Conservation (phyloP, 2,329 filamentous ascomycete genomes). For the Colletotrichum plurivorum region DNA sequence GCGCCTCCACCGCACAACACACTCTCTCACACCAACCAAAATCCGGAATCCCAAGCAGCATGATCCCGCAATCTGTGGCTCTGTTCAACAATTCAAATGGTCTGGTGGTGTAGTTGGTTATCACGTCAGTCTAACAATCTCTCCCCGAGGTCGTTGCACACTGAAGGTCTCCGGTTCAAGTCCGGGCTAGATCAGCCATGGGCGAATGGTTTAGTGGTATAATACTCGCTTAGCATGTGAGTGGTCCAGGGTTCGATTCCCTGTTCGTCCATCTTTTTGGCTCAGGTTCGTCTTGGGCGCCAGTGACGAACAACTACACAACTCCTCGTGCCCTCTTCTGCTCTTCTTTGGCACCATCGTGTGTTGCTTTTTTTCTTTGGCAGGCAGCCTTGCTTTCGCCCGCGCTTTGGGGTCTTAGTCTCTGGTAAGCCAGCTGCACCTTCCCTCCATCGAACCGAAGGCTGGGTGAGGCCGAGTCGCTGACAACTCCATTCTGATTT, state of each 20-base stretch:
- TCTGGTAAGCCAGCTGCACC: too few species aligned
- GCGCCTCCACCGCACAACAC: constrained; percentile 9
- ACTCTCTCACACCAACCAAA: background rate
- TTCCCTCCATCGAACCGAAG: too few species aligned
- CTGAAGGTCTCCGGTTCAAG: constrained; percentile 41
- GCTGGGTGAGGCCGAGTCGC: too few species aligned
- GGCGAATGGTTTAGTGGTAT: constrained; percentile 41
- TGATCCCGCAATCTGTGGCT: background rate
- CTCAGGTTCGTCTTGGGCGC: too few species aligned
- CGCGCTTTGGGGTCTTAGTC: too few species aligned
- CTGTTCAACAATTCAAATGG: background rate
- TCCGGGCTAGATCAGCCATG: constrained; percentile 36
- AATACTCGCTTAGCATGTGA: constrained; percentile 40
- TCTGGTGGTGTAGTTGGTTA: constrained; percentile 58
- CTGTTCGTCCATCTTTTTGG: constrained; percentile 27
- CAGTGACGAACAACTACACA: too few species aligned
- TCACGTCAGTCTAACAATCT: constrained; percentile 62
- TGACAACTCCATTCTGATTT: too few species aligned
- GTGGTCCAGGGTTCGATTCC: constrained; percentile 39
- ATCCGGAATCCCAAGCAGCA: background rate
- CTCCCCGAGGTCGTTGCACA: background rate
- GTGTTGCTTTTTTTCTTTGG: too few species aligned
- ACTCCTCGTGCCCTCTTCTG: too few species aligned
- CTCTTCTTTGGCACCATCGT: too few species aligned
- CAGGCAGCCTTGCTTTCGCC: too few species aligned